phyloP scores from a whole-genome alignment of 2,329 filamentous ascomycete genomes.

The Hymenoscyphus fraxineus region DNA sequence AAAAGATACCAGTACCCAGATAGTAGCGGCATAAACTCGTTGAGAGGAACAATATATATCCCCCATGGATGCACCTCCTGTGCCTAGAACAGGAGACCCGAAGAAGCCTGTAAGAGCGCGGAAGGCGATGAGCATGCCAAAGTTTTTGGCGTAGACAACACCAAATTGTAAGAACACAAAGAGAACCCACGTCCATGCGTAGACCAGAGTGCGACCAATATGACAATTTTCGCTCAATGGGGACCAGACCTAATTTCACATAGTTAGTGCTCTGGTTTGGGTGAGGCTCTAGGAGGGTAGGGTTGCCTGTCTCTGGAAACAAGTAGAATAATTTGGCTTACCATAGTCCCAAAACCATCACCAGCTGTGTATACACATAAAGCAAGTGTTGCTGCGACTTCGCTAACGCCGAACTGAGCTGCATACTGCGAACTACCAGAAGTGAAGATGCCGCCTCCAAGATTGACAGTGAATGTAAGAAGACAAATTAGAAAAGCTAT shows the following conservation, averaged over 20 bases:
- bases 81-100: conserved; percentile 36
- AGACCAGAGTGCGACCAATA: conserved; percentile 64
- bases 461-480: conserved; percentile 56
- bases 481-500: conserved; percentile 45
- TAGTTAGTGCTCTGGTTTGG: background rate
- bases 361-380: conserved; percentile 59
- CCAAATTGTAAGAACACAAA: conserved; percentile 45
- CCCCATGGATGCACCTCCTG: conserved; percentile 45
- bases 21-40: conserved; percentile 2
- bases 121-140: conserved; percentile 42
- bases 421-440: conserved; percentile 40
- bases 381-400: conserved; percentile 49
- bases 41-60: conserved; percentile 37
- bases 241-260: conserved; percentile 46
- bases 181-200: conserved; percentile 62
- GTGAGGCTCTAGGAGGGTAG: background rate
- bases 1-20: conserved; percentile 5
- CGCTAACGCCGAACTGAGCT: conserved; percentile 48
- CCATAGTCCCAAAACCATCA: conserved; percentile 58
- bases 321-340: background rate
- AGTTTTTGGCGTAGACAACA: conserved; percentile 36
- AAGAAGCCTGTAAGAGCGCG: conserved; percentile 9
- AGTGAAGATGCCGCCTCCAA: conserved; percentile 45
- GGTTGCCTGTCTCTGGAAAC: background rate
- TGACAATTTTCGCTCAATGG: conserved; percentile 63